These are phyloP conservation scores for Entomortierella beljakovae DNA, from an alignment of 192 early-diverging fungal species.

Conservation along the genomic window DNA sequence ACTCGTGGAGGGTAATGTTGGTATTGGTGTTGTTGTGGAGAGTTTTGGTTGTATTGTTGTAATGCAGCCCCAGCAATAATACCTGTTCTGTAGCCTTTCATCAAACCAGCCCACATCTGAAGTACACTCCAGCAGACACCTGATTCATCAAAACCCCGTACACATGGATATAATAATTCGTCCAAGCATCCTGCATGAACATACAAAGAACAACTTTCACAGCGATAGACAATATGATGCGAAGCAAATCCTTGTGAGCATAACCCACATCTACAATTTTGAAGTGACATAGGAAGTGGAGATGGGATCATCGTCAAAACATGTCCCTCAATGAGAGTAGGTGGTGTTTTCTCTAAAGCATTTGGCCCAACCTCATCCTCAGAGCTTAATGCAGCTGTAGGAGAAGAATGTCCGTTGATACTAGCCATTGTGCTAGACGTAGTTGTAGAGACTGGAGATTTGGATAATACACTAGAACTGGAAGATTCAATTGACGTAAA, in stretches of 20 bases:
- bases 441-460: constrained; percentile 36
- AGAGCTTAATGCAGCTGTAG: constrained; percentile 1
- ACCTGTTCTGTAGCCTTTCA: constrained; percentile 75
- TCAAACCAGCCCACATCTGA: constrained; percentile 80
- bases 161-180: constrained; percentile 65
- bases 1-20: not conserved
- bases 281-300: constrained; percentile 26
- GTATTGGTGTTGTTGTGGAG: constrained; percentile 19
- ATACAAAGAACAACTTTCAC: constrained; percentile 58
- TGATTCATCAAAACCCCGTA: constrained; percentile 72
- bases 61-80: constrained; percentile 57
- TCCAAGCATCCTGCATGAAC: constrained; percentile 61
- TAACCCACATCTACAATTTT: constrained; percentile 41
- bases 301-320: constrained; percentile 17
- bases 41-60: constrained; percentile 13
- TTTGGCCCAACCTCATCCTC: constrained; percentile 1
- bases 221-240: constrained; percentile 26
- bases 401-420: constrained; percentile 36
- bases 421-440: constrained; percentile 51
- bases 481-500: constrained; percentile 45
- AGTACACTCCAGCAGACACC: constrained; percentile 75
- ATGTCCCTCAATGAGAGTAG: constrained; percentile 26
- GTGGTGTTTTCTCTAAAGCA: not conserved
- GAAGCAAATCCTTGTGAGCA: constrained; percentile 14
- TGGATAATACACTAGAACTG: constrained; percentile 39